Evolutionary conservation across 768 basidiomycete species (phyloP), one percentile per base, ranked within the genome.

Genomic region (Rhodotorula taiwanensis): DNA sequence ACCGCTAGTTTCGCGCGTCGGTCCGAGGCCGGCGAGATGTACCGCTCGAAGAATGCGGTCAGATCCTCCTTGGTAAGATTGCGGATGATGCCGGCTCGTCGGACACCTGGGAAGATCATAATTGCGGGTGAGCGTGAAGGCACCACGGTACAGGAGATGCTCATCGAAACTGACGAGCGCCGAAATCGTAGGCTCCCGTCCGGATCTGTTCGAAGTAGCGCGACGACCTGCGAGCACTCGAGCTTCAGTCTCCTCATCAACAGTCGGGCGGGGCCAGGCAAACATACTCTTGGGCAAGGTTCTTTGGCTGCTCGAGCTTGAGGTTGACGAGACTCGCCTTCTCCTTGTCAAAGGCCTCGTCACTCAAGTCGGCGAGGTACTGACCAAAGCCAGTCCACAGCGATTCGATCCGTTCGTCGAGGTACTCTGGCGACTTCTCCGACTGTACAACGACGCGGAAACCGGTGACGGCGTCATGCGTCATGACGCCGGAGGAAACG

Each of bases 361-460:
- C 78, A 8, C 75, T 74, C 86, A 97, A 88, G 11, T 79, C 80
- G 72, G 81, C 81, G 21, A 99, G 78, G 53, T 78, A 81, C 34
- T 75, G 75, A 71, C 83, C 83, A 84, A 94, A 87, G 55, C 78
- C 78, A 57, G 94, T 77, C 67, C 62, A 63, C 78, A 95, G 95
- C 5, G 84, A 83, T 55, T 97, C 92, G 16, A 98, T 86, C n/a
- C 93, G 85, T 60, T 81, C 79, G 77, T 98, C 95, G 43, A 98
- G 79, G 74, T 88, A 90, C 31, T 78, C 81, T 20, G 92, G 84
- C 11, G 79, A 77, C 55, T 85, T 85, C 77, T 95, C 92, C 73
- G 86, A 89, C 77, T 99, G 95, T 33, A 99, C 81, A 13, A 91
- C 78, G 53, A 98, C 81, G 47, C 88, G 83, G 66, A 93, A 78